These are phyloP conservation scores for Tritrichomonas musculus DNA, from an alignment of 208 protist genomes.

Conservation along the genomic window DNA sequence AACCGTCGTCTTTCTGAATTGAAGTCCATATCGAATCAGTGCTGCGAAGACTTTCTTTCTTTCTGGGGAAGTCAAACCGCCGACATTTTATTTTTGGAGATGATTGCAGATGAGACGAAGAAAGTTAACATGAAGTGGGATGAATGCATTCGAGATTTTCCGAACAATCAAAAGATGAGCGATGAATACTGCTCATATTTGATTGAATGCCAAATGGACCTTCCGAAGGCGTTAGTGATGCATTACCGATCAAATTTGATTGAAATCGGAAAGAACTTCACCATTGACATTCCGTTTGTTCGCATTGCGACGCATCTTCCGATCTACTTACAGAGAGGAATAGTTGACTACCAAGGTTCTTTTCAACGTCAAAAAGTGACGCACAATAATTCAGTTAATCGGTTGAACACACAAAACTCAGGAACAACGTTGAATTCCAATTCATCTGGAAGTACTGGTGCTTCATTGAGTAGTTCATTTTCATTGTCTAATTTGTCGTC, in stretches of 20 bases:
- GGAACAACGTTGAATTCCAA: no score
- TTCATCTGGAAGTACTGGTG: no score
- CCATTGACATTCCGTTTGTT: not conserved
- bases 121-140: not conserved
- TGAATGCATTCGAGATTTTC: not conserved
- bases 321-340: not conserved
- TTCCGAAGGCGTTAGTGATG: not conserved
- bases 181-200: not conserved
- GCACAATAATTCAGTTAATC: no score
- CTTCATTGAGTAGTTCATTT: no score
- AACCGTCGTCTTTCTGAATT: not conserved
- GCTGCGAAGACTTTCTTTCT: not conserved
- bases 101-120: not conserved
- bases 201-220: not conserved
- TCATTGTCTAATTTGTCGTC: no score
- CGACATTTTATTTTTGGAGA: not conserved
- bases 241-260: not conserved
- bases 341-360: not conserved
- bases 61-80: not conserved
- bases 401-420: no score
- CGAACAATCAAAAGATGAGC: not conserved
- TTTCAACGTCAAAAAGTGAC: no score
- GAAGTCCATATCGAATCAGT: not conserved
- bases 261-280: not conserved
- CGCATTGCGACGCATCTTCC: not conserved